Conservation (phyloP, 1,284 basidiomycete genomes). For the Malassezia cuniculi region DNA sequence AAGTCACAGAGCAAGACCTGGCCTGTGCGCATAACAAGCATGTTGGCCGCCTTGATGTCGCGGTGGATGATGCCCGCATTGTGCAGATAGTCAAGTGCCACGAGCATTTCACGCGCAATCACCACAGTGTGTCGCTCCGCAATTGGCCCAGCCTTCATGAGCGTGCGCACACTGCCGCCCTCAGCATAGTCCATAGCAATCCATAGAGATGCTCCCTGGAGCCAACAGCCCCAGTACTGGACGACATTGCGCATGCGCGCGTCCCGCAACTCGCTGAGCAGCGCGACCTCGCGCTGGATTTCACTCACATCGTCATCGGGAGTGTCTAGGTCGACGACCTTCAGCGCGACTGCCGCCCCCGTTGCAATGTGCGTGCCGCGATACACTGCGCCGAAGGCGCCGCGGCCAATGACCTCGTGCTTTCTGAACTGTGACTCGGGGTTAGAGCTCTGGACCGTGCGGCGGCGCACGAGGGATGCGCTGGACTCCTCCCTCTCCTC, state of each 20-base stretch:
- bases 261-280: conserved; percentile 69
- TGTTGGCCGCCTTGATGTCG: conserved; percentile 51
- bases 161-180: conserved; percentile 81
- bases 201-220: conserved; percentile 90
- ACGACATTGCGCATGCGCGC: conserved; percentile 76
- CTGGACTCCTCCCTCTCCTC: conserved; percentile 17
- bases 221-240: conserved; percentile 86
- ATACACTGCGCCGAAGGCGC: conserved; percentile 43
- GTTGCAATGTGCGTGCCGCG: conserved; percentile 58
- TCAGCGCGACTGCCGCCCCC: conserved; percentile 78
- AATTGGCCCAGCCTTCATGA: conserved; percentile 62
- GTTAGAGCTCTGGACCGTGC: conserved; percentile 12
- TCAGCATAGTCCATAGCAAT: conserved; percentile 97
- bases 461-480: no score
- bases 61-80: conserved; percentile 51
- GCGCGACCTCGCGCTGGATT: conserved; percentile 88
- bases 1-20: conserved; percentile 34
- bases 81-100: conserved; percentile 54
- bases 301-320: conserved; percentile 81
- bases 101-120: conserved; percentile 76
- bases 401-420: conserved; percentile 39
- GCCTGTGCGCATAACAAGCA: conserved; percentile 55
- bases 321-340: conserved; percentile 96
- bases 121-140: conserved; percentile 81
- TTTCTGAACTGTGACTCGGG: conserved; percentile 26